Evolutionary conservation across 345 rosid species (phyloP).

Genomic region (Pugionium cornutum): DNA sequence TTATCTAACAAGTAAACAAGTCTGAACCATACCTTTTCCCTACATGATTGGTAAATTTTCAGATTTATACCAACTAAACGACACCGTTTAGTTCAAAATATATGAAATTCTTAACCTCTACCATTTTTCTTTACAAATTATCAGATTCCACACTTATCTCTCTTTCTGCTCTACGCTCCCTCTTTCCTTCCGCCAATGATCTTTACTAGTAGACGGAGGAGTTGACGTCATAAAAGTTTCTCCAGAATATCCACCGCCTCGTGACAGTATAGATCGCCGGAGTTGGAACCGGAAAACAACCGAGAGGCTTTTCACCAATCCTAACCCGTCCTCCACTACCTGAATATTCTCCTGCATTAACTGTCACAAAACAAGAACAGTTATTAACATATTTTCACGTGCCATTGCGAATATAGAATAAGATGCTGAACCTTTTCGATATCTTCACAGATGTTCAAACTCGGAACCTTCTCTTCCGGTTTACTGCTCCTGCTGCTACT

Average conservation of each 20-base stretch:
- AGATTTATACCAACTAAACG: too few relatives aligned
- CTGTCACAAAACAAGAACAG: constrained; percentile 41
- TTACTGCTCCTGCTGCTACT: background rate
- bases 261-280: constrained; percentile 45
- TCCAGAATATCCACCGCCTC: constrained; percentile 41
- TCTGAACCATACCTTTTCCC: too few relatives aligned
- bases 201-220: constrained; percentile 26
- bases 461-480: constrained; percentile 57
- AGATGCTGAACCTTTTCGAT: constrained; percentile 58
- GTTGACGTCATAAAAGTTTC: constrained; percentile 27
- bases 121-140: too few relatives aligned
- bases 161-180: background rate
- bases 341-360: constrained; percentile 73
- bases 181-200: background rate
- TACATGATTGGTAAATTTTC: too few relatives aligned
- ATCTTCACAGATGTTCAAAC: constrained; percentile 68
- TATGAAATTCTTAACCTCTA: too few relatives aligned
- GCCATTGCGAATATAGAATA: background rate
- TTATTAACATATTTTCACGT: background rate
- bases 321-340: constrained; percentile 56
- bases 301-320: constrained; percentile 65
- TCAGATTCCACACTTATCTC: constrained; percentile 10
- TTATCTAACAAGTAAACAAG: too few relatives aligned
- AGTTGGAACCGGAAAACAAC: constrained; percentile 67
- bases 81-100: too few relatives aligned